Evolutionary conservation across 2,329 filamentous ascomycete genomes (phyloP).

Genomic region (Lasiodiplodia gonubiensis): DNA sequence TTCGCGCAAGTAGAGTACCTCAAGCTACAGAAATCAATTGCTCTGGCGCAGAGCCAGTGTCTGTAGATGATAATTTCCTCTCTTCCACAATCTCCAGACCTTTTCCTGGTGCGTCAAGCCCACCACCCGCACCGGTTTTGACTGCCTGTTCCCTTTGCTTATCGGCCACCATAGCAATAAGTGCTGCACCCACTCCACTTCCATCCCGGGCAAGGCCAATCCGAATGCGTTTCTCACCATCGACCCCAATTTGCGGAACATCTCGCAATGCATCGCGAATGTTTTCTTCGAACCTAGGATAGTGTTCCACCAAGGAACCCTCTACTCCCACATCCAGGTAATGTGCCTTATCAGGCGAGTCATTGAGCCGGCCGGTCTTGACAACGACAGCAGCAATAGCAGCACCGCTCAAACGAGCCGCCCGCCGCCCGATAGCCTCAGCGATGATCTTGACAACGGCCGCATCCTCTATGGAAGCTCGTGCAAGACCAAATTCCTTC

Average conservation of each 20-base stretch:
- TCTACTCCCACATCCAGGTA: conserved; percentile 93
- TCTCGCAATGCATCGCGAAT: conserved; percentile 80
- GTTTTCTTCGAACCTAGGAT: conserved; percentile 88
- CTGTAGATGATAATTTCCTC: background rate
- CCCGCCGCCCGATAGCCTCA: conserved; percentile 83
- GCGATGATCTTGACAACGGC: conserved; percentile 84
- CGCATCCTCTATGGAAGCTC: conserved; percentile 82
- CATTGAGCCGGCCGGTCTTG: conserved; percentile 72
- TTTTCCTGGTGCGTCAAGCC: background rate
- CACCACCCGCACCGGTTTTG: background rate
- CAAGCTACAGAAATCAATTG: background rate
- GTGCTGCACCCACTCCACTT: conserved; percentile 89
- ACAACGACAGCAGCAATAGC: conserved; percentile 85
- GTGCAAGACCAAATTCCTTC: conserved; percentile 74
- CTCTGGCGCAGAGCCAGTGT: background rate
- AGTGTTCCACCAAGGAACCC: conserved; percentile 92
- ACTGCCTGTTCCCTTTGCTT: conserved; percentile 38
- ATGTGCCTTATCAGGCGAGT: conserved; percentile 56
- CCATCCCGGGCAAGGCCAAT: conserved; percentile 99
- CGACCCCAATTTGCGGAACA: conserved; percentile 75
- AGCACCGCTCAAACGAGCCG: conserved; percentile 87
- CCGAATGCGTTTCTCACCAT: conserved; percentile 82
- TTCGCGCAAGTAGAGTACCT: background rate
- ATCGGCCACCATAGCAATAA: conserved; percentile 90
- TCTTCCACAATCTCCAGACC: background rate